Conservation (phyloP, 345 rosid species). For the Salix purpurea region DNA sequence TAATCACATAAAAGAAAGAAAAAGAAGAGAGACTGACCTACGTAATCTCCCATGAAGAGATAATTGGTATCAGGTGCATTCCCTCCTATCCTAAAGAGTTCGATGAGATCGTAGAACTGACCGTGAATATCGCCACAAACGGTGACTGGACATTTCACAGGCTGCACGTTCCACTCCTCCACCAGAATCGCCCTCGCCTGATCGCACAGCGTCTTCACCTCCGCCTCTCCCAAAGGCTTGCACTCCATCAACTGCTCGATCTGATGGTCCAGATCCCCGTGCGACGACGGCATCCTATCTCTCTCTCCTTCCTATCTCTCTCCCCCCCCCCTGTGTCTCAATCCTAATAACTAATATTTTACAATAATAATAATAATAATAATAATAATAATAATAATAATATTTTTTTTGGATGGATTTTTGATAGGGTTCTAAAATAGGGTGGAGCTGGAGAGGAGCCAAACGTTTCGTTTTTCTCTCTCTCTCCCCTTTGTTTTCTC, state of each 20-base stretch:
- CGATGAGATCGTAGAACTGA: constrained; percentile 94
- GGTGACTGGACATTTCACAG: constrained; percentile 98
- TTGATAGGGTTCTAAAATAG: background rate
- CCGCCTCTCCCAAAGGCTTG: constrained; percentile 82
- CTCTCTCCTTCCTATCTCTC: background rate
- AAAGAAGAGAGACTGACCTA: constrained; percentile 49
- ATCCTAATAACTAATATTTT: no score
- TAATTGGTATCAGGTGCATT: constrained; percentile 93
- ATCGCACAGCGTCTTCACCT: constrained; percentile 90
- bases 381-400: background rate
- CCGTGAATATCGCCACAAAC: constrained; percentile 99
- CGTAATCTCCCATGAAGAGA: constrained; percentile 99
- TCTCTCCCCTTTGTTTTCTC: background rate
- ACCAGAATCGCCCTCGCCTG: constrained; percentile 92
- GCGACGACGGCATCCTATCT: constrained; percentile 69
- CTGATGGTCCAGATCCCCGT: constrained; percentile 96
- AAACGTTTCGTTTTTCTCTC: no score
- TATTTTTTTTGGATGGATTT: background rate
- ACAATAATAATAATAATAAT: background rate
- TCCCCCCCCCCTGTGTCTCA: no score
- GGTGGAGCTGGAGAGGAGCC: background rate
- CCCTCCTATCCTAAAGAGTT: constrained; percentile 94
- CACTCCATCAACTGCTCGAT: constrained; percentile 98
- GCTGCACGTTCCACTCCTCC: constrained; percentile 99
- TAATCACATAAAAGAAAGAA: background rate